Evolutionary conservation across 306 rosid genomes (phyloP).

Genomic region (Pterocarpus macrocarpus): DNA sequence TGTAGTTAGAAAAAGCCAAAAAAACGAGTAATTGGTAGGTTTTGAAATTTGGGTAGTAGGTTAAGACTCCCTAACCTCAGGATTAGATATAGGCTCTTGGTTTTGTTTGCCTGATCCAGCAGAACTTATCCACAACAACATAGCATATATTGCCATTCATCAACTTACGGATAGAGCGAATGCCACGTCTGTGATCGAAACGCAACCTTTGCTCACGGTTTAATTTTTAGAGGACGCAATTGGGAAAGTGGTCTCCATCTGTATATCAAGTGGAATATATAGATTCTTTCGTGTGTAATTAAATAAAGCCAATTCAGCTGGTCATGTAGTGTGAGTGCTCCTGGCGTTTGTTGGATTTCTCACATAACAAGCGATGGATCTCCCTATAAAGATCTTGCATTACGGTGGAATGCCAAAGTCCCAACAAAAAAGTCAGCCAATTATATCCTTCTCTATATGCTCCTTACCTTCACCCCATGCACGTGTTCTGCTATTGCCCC

Average conservation of each 20-base stretch:
- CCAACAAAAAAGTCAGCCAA: background rate
- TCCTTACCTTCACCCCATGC: background rate
- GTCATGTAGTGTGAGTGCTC: background rate
- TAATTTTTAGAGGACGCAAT: background rate
- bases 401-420: constrained; percentile 4
- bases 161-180: background rate
- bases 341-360: constrained; percentile 16
- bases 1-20: too few relatives aligned
- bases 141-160: background rate
- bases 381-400: background rate
- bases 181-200: background rate
- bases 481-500: background rate
- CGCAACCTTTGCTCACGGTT: background rate
- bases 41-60: background rate
- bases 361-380: background rate
- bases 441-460: background rate
- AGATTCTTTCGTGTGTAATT: background rate
- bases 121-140: background rate
- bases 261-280: background rate
- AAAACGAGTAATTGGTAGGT: background rate
- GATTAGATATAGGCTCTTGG: background rate
- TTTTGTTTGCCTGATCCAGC: background rate
- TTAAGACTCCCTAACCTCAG: background rate
- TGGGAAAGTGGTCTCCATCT: constrained; percentile 11
- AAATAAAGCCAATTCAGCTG: constrained; percentile 10